Percentiles rank a stretch among this genome's conserved stretches.
Evolutionary conservation across 169 alveolate species (phyloP).

Genomic region (Plasmodium relictum): DNA sequence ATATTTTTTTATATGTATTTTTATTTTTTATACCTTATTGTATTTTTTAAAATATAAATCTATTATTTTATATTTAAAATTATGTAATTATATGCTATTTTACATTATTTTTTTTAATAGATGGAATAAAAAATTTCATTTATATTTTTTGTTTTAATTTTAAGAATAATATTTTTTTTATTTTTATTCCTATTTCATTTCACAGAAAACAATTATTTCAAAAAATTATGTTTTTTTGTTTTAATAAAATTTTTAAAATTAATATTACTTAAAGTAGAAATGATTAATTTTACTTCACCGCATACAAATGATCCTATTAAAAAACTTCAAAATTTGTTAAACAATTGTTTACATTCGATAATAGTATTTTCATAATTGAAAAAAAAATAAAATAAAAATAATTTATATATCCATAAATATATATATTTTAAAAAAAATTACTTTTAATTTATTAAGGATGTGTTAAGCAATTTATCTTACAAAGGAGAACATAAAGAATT

Average conservation of each 20-base stretch:
- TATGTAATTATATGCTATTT: no score
- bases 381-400: constrained; percentile 1
- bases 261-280: constrained; percentile 18
- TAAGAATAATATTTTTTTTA: neutral
- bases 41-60: no score
- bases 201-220: neutral
- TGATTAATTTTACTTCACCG: constrained; percentile 66
- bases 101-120: no score
- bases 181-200: constrained; percentile 4
- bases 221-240: neutral
- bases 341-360: constrained; percentile 51
- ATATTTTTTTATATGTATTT: no score
- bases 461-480: constrained; percentile 57
- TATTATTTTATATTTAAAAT: no score
- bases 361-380: constrained; percentile 10
- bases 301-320: constrained; percentile 56
- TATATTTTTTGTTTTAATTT: neutral
- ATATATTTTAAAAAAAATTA: neutral
- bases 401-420: neutral
- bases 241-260: neutral
- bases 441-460: constrained; percentile 34
- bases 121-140: no score
- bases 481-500: constrained; percentile 55
- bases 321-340: constrained; percentile 62
- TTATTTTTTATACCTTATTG: no score